Percentiles rank a stretch among this genome's conserved stretches.
phyloP scores from a whole-genome alignment of 2,329 filamentous ascomycete genomes.

The Pseudocercospora pini-densiflorae region DNA sequence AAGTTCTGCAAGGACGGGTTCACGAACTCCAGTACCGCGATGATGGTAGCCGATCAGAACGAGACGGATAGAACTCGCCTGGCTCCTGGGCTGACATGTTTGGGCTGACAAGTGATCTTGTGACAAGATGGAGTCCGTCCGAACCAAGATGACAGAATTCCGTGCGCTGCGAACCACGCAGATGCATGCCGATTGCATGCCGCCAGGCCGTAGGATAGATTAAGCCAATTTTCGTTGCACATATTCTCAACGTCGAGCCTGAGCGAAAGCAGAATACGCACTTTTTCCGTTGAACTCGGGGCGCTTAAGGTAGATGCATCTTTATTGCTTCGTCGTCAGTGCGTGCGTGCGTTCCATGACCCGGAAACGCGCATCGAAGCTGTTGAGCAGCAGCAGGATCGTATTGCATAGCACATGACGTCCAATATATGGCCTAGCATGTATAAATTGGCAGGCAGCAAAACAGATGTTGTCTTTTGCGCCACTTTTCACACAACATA shows the following conservation, averaged over 20 bases:
- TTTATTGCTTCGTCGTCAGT: conserved; percentile 14
- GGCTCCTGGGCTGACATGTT: conserved; percentile 24
- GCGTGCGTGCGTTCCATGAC: conserved; percentile 16
- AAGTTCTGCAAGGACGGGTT: conserved; percentile 19
- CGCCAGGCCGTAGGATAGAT: conserved; percentile 23
- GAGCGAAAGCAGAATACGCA: conserved; percentile 28
- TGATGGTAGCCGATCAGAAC: conserved; percentile 25
- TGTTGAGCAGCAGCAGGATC: conserved; percentile 22
- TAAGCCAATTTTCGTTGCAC: conserved; percentile 30
- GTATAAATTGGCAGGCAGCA: conserved; percentile 28
- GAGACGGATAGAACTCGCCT: conserved; percentile 25
- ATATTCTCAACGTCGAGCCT: conserved; percentile 19
- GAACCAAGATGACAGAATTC: conserved; percentile 30
- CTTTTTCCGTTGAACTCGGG: conserved; percentile 14
- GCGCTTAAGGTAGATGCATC: conserved; percentile 16
- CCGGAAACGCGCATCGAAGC: conserved; percentile 14
- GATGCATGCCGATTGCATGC: conserved; percentile 22
- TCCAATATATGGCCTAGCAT: conserved; percentile 22
- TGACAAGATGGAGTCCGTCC: conserved; percentile 26
- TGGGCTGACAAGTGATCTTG: conserved; percentile 23
- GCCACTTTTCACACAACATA: conserved; percentile 32
- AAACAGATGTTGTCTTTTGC: conserved; percentile 25
- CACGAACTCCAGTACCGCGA: conserved; percentile 23
- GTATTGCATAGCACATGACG: conserved; percentile 33
- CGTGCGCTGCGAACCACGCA: conserved; percentile 24